A percentile compares a stretch with the other conserved stretches of the same genome.
Evolutionary conservation across 495 filamentous ascomycete genomes (phyloP).

Genomic region (Aspergillus indologenus): DNA sequence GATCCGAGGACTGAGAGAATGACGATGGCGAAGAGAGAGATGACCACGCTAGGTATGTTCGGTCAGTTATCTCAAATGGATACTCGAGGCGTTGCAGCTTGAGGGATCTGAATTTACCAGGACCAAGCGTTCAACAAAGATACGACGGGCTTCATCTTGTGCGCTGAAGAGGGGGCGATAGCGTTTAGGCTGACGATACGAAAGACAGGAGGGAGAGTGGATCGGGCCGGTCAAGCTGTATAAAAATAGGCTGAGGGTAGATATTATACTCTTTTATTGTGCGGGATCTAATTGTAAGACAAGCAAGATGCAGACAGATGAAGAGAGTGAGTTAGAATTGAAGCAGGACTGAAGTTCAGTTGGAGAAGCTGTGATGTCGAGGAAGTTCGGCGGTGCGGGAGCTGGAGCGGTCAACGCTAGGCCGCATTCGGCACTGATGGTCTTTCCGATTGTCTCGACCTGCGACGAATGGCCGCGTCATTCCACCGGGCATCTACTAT

Average conservation of each 20-base stretch:
- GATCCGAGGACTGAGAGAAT: constrained; percentile 81
- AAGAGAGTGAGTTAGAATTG: not conserved
- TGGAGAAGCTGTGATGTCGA: not conserved
- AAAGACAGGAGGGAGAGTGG: constrained; percentile 2
- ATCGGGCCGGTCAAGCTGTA: constrained; percentile 1
- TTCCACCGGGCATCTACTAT: not conserved
- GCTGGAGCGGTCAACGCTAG: constrained; percentile 16
- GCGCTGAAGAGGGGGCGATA: constrained; percentile 5
- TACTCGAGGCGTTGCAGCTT: not conserved
- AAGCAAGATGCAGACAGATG: not conserved
- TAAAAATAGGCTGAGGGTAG: not conserved
- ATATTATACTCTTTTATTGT: not conserved
- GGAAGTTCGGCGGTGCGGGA: not conserved
- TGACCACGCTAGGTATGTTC: constrained; percentile 61
- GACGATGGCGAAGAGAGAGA: constrained; percentile 83
- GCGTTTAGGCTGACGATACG: not conserved
- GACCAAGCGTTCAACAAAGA: constrained; percentile 89
- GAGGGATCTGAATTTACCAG: constrained; percentile 55
- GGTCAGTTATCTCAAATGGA: not conserved
- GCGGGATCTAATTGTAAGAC: not conserved
- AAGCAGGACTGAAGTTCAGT: not conserved
- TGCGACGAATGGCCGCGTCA: not conserved
- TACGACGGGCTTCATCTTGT: constrained; percentile 88
- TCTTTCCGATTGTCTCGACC: not conserved
- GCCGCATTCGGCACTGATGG: constrained; percentile 29